These are phyloP conservation scores for Meyerozyma smithsonii DNA, from an alignment of 1,139 yeast genomes.

Conservation along the genomic window DNA sequence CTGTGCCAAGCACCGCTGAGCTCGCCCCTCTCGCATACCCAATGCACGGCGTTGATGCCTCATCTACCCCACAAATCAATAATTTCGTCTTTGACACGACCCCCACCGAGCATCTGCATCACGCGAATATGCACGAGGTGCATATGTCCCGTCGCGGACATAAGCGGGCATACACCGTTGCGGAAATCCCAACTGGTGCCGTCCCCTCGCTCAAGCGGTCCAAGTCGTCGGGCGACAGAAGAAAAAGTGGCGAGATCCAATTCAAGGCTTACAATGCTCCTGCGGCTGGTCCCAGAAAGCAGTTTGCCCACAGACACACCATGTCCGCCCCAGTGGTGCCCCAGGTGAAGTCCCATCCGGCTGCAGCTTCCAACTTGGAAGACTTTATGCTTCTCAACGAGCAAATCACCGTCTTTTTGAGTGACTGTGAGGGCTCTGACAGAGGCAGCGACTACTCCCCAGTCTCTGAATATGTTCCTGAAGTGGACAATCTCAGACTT, in stretches of 20 bases:
- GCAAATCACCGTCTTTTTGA: slow-evolving; percentile 18
- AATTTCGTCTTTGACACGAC: slow-evolving; percentile 1
- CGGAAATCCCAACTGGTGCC: not conserved
- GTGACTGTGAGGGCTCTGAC: slow-evolving; percentile 2
- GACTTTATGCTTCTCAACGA: slow-evolving; percentile 30
- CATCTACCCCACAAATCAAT: slow-evolving; percentile 1
- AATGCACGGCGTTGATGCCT: too few species aligned
- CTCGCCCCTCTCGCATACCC: slow-evolving; percentile 1
- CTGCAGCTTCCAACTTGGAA: slow-evolving; percentile 17
- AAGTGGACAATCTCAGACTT: slow-evolving; percentile 13
- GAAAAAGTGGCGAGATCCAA: slow-evolving; percentile 27
- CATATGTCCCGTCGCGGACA: slow-evolving; percentile 2
- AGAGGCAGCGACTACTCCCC: slow-evolving; percentile 17
- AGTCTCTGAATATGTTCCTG: slow-evolving; percentile 19
- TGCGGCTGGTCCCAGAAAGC: slow-evolving; percentile 17
- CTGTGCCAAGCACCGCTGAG: slow-evolving; percentile 2
- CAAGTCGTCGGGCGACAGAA: slow-evolving; percentile 22
- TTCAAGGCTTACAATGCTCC: slow-evolving; percentile 39
- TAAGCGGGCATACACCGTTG: slow-evolving; percentile 2
- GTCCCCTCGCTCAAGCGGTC: slow-evolving; percentile 17
- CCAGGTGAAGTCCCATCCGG: slow-evolving; percentile 4
- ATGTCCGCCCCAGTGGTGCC: slow-evolving; percentile 18
- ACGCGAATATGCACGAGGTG: not conserved
- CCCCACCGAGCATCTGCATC: not conserved
- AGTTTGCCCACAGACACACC: slow-evolving; percentile 17